Evolutionary conservation across 306 rosid genomes (phyloP), one percentile per base, ranked within the genome.

Genomic region (Rosa rugosa): DNA sequence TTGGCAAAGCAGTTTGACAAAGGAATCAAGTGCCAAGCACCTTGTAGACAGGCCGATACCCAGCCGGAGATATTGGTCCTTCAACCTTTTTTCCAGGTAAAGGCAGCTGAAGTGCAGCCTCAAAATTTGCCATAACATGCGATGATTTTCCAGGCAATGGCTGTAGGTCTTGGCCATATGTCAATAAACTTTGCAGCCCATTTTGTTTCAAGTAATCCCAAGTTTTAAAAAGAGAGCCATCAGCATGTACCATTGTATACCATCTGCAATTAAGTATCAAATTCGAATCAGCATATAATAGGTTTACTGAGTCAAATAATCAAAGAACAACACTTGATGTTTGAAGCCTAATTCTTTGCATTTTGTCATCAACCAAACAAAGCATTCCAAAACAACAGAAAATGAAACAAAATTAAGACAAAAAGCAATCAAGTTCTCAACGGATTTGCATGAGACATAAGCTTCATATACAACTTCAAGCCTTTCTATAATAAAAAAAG

Each of bases 1-100:
- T 25, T 34, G 22, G 23, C 71, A 54, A 8, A 53, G 41, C 8
- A 22, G 5, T 27, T 51, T 25, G 12, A 22, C 14, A 47, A n/a
- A 81, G 14, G 50, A 25, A 71, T 27, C 1, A 16, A 71, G 64
- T 42, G 27, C 44, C 75, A 22, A 73, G 27, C 34, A 94, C 98
- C 98, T 95, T 95, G 88, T 95, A 92, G 7, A 95, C 86, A 84
- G 99, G 99, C 13, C 73, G 88, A 17, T 95, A 86, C 38, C 98
- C 97, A 5, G 89, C 23, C 0, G 99, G 98, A 69, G 99, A 92
- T 66, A 95, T 60, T 4, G 99, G 99, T 27, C 99, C 99, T 65
- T 90, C 86, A 3, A 95, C 94, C 40, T 79, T 91, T 51, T 86
- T 51, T 5, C 91, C 98, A 14, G 99, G 99, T 1, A 95, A 83